Evolutionary conservation across 768 basidiomycete genomes (phyloP).

Genomic region (Mycena polygramma): DNA sequence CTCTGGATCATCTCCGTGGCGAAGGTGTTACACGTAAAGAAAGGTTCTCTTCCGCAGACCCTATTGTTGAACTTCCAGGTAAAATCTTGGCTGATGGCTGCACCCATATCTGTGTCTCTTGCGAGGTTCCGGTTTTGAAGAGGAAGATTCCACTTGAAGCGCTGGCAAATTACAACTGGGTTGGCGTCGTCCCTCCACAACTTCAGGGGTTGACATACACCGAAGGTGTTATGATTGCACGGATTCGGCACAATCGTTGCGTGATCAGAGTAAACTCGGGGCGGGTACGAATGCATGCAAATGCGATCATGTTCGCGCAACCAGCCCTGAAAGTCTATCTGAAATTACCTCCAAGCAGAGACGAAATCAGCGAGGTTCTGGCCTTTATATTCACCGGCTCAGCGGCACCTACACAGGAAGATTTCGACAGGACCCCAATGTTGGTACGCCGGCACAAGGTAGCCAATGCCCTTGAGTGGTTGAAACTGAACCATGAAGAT

Average conservation of each 20-base stretch:
- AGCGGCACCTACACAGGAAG: no score
- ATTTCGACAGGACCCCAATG: no score
- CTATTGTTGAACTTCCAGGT: conserved; percentile 20
- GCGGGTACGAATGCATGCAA: conserved; percentile 43
- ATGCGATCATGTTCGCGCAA: conserved; percentile 47
- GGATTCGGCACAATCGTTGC: conserved; percentile 44
- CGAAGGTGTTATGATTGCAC: neutral
- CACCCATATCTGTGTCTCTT: conserved; percentile 34
- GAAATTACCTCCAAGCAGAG: conserved; percentile 43
- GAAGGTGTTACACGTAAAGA: conserved; percentile 27
- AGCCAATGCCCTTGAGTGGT: no score
- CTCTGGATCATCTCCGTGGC: neutral
- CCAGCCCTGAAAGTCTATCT: conserved; percentile 45
- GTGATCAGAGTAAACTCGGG: conserved; percentile 46
- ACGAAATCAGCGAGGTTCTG: conserved; percentile 41
- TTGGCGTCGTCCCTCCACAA: conserved; percentile 49
- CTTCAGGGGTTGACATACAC: conserved; percentile 40
- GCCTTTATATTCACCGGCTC: conserved; percentile 24
- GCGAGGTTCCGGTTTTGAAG: conserved; percentile 21
- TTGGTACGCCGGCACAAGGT: conserved; percentile 33
- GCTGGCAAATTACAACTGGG: conserved; percentile 52
- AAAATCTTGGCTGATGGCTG: conserved; percentile 38
- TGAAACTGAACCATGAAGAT: no score
- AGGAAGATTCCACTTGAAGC: conserved; percentile 41
- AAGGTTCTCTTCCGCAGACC: conserved; percentile 11